Base-by-base conservation (phyloP, 2,329 filamentous ascomycete species). In the Trichoderma sp. region DNA sequence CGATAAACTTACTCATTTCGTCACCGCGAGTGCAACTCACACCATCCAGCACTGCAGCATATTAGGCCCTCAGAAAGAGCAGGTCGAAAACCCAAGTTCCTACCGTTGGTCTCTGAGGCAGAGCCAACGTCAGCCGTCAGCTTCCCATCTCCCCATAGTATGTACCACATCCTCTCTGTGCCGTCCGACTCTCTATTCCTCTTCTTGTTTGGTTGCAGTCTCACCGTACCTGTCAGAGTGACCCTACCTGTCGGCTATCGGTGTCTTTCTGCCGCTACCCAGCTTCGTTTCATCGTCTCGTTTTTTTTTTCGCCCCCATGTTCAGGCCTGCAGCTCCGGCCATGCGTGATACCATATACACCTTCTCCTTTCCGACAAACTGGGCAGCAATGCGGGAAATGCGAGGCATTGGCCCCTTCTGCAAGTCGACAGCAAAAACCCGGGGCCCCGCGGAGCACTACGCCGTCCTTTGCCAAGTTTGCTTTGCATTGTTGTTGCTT, bases 291-390 rank as follows among this genome's bases (percentile, higher is more conserved):
- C 53, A 58, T 47, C 24, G n/a, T 37, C 33, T 35, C 27, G 5
- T n/a, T 33, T 47, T 53, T 56, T 57, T 37, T 64, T 64, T 11
- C 24, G 21, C 37, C 40, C 31, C 55, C 55, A 64, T 56, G 49
- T 5, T 6, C 27, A 33, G 16, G 2, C 55, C 21, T 59, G 55
- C 64, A 67, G 21, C 53, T 16, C 21, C 35, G 55, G 21, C 64
- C 55, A 19, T 58, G 55, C 55, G 64, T 37, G 64, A 49, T 66
- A 52, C 55, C 29, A 59, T 67, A 59, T 37, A 67, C 40, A 58
- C 64, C 55, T 67, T 59, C 55, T 59, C 64, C 40, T 59, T 52
- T 58, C 37, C 64, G 40, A 59, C 55, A 52, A 52, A 37, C 40
- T 56, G 55, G 64, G 64, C 64, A 67, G 56, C 55, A 67, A 67